A percentile compares a stretch with the other conserved stretches of the same genome.
These are phyloP conservation scores for Zymoseptoria passerinii DNA, from an alignment of 2,329 filamentous ascomycete genomes.

Conservation along the genomic window DNA sequence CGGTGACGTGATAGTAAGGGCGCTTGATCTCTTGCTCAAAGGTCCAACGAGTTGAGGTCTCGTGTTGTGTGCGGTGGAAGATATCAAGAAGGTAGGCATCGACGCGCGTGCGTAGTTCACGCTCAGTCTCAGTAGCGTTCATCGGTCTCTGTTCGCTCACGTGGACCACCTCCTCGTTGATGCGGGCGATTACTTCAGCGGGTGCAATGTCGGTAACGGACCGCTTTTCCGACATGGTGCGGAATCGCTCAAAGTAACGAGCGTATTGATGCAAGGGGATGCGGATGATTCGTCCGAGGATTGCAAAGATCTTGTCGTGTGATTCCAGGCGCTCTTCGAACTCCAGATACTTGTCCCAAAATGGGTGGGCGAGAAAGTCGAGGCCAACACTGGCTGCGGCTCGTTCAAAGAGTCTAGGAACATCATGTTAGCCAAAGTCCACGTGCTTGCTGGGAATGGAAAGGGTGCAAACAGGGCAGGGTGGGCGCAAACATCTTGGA, in stretches of 20 bases:
- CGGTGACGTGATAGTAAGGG: slow-evolving; percentile 92
- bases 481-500: slow-evolving; percentile 26
- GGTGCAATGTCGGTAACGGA: slow-evolving; percentile 67
- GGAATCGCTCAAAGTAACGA: slow-evolving; percentile 87
- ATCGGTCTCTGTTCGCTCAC: slow-evolving; percentile 56
- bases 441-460: slow-evolving; percentile 4
- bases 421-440: slow-evolving; percentile 33
- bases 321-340: slow-evolving; percentile 88
- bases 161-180: slow-evolving; percentile 63
- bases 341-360: slow-evolving; percentile 99
- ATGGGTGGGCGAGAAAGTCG: slow-evolving; percentile 88
- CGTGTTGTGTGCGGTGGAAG: slow-evolving; percentile 72
- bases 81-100: slow-evolving; percentile 73
- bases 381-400: slow-evolving; percentile 76
- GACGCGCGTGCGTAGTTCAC: slow-evolving; percentile 70
- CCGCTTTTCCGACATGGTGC: slow-evolving; percentile 62
- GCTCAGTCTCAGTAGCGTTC: slow-evolving; percentile 70
- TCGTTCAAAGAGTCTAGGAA: slow-evolving; percentile 76
- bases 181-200: slow-evolving; percentile 56
- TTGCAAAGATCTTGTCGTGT: slow-evolving; percentile 73
- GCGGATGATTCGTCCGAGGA: slow-evolving; percentile 72
- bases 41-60: slow-evolving; percentile 88
- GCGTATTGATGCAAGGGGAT: slow-evolving; percentile 96
- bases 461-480: slow-evolving; percentile 27
- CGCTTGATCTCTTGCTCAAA: slow-evolving; percentile 93